Evolutionary conservation across 1,284 basidiomycete species (phyloP), one percentile per base, ranked within the genome.

Genomic region (Phellopilus nigrolimitatus): DNA sequence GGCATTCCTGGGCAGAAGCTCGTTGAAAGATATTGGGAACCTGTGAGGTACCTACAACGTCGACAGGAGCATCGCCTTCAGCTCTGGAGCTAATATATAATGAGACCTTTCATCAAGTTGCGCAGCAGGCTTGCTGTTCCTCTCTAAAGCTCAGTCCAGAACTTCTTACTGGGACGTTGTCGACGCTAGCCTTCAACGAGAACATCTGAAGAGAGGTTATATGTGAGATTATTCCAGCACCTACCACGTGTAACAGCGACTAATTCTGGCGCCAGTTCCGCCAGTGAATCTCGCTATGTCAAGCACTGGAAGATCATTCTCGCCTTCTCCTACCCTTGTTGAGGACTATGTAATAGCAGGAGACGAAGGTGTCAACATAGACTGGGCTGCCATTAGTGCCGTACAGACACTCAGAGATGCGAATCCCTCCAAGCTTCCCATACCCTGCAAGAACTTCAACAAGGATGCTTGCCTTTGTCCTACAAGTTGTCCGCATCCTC

Each of bases 361-460:
- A 52, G n/a, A n/a, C 36, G 24, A 30, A 40, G 7, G 44, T 39
- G n/a, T n/a, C 13, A 24, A 40, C 15, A 17, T 52, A 13, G 44
- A 52, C 17, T 47, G 22, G 51, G 51, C 36, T 17, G 36, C 30
- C 8, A 25, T 47, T 12, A 47, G 44, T 25, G 17, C 36, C 13
- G 34, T 52, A 19, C 13, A 52, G 4, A 4, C 39, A 3, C n/a
- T 12, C 33, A 22, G 31, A 15, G 28, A 28, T 22, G 27, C 19
- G 13, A 19, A 36, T 3, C 51, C 44, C 4, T 41, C 51, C 19
- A 30, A 24, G 19, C 30, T 47, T 5, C 27, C 25, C 3, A 13
- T 37, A 19, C 45, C 45, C 2, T 52, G 51, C 51, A 38, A 47
- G 34, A 25, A 21, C 12, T 52, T 41, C 45, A 52, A 52, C 31